A percentile compares a stretch with the other conserved stretches of the same genome.
These are phyloP conservation scores for Fusarium clavum DNA, from an alignment of 2,329 filamentous ascomycete species.

Conservation along the genomic window DNA sequence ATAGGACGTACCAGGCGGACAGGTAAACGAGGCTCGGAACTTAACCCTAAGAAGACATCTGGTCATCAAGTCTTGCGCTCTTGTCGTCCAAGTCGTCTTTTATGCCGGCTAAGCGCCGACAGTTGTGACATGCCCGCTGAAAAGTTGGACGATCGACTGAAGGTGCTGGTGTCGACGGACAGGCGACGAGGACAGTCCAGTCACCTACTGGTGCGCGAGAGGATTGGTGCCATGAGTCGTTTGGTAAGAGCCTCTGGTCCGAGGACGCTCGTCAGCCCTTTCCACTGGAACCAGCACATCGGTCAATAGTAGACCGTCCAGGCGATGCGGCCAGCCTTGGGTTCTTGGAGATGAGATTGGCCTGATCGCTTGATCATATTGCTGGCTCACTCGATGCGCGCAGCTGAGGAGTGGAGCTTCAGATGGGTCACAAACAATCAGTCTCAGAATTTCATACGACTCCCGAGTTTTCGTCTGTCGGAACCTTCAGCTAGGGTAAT, in stretches of 20 bases:
- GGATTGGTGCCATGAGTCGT: constrained; percentile 77
- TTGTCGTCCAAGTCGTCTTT: constrained; percentile 76
- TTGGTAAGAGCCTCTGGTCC: constrained; percentile 78
- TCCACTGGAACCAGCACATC: constrained; percentile 72
- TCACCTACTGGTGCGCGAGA: constrained; percentile 66
- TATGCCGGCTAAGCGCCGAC: constrained; percentile 60
- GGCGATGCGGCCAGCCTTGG: constrained; percentile 49
- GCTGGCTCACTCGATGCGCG: constrained; percentile 32
- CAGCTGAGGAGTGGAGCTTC: constrained; percentile 57
- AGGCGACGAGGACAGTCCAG: constrained; percentile 66
- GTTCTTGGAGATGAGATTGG: constrained; percentile 39
- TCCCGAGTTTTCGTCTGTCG: constrained; percentile 54
- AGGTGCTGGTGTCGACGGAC: constrained; percentile 57
- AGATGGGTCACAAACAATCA: constrained; percentile 63
- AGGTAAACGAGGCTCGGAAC: constrained; percentile 81
- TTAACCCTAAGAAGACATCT: constrained; percentile 92
- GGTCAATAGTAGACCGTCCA: constrained; percentile 58
- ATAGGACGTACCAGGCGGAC: constrained; percentile 55
- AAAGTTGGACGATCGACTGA: constrained; percentile 58
- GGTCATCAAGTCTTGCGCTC: constrained; percentile 78
- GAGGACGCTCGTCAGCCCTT: constrained; percentile 80
- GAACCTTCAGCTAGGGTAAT: constrained; percentile 55
- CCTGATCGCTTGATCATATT: constrained; percentile 37
- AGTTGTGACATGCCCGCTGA: constrained; percentile 58
- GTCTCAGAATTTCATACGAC: constrained; percentile 52